Conservation (phyloP, 2,329 filamentous ascomycete genomes). For the Aspergillus sergii region DNA sequence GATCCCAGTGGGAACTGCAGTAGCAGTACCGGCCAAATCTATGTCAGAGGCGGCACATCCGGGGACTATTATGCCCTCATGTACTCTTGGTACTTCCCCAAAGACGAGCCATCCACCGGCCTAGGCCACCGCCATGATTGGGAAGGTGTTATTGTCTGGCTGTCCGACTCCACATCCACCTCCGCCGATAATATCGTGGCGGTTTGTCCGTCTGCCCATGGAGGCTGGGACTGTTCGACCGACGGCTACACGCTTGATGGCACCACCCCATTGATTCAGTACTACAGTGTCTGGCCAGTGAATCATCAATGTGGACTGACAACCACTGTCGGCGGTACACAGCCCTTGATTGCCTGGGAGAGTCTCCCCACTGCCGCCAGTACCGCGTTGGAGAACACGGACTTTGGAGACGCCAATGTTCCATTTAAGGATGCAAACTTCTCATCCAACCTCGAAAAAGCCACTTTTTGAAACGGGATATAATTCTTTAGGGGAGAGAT, state of each 20-base stretch:
- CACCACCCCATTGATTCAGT: constrained; percentile 50
- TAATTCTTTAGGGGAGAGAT: no score
- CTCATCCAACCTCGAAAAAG: constrained; percentile 45
- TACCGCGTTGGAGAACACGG: constrained; percentile 47
- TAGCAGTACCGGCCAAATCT: constrained; percentile 54
- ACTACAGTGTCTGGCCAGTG: constrained; percentile 52
- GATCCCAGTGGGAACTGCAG: constrained; percentile 43
- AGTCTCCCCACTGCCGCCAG: constrained; percentile 48
- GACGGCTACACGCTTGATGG: constrained; percentile 46
- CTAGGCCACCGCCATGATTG: constrained; percentile 60
- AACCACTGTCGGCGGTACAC: constrained; percentile 43
- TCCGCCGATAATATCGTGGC: constrained; percentile 48
- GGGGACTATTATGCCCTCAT: constrained; percentile 52
- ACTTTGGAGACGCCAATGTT: constrained; percentile 52
- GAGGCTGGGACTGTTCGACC: constrained; percentile 50
- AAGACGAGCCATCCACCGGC: constrained; percentile 48
- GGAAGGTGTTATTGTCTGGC: constrained; percentile 58
- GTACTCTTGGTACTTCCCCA: constrained; percentile 58
- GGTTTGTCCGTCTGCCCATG: constrained; percentile 57
- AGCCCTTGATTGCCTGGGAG: constrained; percentile 55
- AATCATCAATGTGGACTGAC: constrained; percentile 52
- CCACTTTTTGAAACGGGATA: constrained; percentile 29
- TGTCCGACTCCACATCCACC: constrained; percentile 41
- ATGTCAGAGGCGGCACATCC: constrained; percentile 48
- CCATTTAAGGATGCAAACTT: constrained; percentile 53